Conservation (phyloP, 1,139 yeast species). For the Nakaseomyces glabratus region DNA sequence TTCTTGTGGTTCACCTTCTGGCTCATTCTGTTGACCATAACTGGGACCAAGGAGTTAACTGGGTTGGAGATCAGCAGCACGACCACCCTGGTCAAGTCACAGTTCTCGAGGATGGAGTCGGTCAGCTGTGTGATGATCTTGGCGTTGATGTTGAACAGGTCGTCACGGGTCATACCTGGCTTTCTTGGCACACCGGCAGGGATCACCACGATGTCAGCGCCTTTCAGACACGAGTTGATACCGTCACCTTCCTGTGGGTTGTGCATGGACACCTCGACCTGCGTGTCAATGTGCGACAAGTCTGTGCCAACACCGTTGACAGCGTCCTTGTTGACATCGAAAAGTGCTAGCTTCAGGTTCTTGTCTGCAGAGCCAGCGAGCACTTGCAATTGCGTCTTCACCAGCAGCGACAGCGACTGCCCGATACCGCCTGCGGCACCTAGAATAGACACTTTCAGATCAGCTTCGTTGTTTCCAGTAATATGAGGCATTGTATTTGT, state of each 20-base stretch:
- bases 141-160: constrained; percentile 86
- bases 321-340: constrained; percentile 49
- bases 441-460: constrained; percentile 52
- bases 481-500: constrained; percentile 20
- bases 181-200: constrained; percentile 98
- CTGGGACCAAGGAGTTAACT: constrained; percentile 91
- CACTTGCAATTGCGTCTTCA: constrained; percentile 45
- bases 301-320: constrained; percentile 93
- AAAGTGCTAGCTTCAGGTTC: constrained; percentile 38
- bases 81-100: constrained; percentile 31
- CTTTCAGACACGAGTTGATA: constrained; percentile 49
- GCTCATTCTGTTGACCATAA: constrained; percentile 63
- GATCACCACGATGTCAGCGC: constrained; percentile 71
- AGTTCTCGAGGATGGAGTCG: constrained; percentile 56
- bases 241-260: constrained; percentile 49
- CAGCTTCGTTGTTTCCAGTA: constrained; percentile 8
- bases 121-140: constrained; percentile 81
- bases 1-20: constrained; percentile 23
- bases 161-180: constrained; percentile 98
- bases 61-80: constrained; percentile 85
- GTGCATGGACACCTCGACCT: constrained; percentile 59
- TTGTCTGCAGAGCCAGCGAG: constrained; percentile 32
- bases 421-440: constrained; percentile 92
- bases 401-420: constrained; percentile 79
- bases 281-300: constrained; percentile 80